Evolutionary conservation across 2,329 filamentous ascomycete genomes (phyloP).

Genomic region (Exophiala bonariae): DNA sequence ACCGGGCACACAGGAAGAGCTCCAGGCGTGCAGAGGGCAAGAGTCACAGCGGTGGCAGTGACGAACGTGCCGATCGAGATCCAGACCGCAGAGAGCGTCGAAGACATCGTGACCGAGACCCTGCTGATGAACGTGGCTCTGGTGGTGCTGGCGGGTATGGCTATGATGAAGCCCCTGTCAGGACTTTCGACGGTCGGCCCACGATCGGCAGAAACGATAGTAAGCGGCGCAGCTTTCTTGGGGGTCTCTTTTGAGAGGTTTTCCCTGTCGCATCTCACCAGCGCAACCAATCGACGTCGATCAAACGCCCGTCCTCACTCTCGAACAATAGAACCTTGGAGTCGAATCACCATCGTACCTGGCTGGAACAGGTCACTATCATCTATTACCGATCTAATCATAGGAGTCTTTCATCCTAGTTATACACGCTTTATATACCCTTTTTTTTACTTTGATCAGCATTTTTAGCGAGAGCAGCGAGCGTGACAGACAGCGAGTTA

Average conservation of each 20-base stretch:
- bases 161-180: conserved; percentile 28
- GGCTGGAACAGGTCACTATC: too few relatives aligned
- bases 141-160: conserved; percentile 19
- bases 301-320: too few relatives aligned
- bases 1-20: conserved; percentile 31
- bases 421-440: too few relatives aligned
- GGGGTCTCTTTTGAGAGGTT: conserved; percentile 21
- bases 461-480: too few relatives aligned
- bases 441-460: too few relatives aligned
- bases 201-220: conserved; percentile 23
- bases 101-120: conserved; percentile 15
- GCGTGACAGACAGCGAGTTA: too few relatives aligned
- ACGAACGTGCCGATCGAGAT: conserved; percentile 20
- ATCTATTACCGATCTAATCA: too few relatives aligned
- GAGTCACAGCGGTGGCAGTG: conserved; percentile 25
- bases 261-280: too few relatives aligned
- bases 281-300: too few relatives aligned
- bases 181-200: conserved; percentile 25
- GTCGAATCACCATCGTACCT: too few relatives aligned
- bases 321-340: too few relatives aligned
- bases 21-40: conserved; percentile 21
- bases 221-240: conserved; percentile 28
- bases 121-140: conserved; percentile 14
- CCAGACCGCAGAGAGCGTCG: conserved; percentile 17
- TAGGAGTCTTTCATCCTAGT: too few relatives aligned